Base-by-base conservation (phyloP, 345 rosid species). In the Eucalyptus rudis region DNA sequence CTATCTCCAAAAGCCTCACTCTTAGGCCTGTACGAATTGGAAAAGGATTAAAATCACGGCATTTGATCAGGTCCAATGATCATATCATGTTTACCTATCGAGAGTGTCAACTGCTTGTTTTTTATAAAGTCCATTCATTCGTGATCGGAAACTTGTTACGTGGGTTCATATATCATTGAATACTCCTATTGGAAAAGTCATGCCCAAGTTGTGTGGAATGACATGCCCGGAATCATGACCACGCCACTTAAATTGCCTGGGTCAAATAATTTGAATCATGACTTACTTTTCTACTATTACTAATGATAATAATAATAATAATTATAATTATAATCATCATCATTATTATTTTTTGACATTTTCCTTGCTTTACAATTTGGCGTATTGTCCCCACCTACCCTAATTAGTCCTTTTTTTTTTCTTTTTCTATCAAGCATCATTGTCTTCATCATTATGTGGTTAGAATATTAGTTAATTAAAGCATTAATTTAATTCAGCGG, bases 81-180 rank as follows among this genome's bases (percentile, higher is more conserved):
- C 45, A 19, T 36, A 71, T 20, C 13, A 10, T 20, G 14, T 36
- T 19, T 52, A 17, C 5, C 13, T 36, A 2, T 71, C 8, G 1
- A 3, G 12, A 5, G 0, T 36, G 27, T 5, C 2, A 6, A 12
- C 8, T 7, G 6, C 83, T 36, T 0, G 0, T 71, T 13, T 1
- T 1, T 36, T 36, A 36, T 36, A 19, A 36, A 71, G 14, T 10
- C 1, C 5, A 0, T 64, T n/a, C 36, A 15, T 64, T n/a, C 1
- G 1, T 14, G 10, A 64, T n/a, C 0, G 5, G 33, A 29, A 62
- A 27, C 33, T 29, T 0, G 22, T n/a, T 1, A 66, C 33, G 0
- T 5, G 47, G 0, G 15, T 20, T 36, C 1, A 3, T 2, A 20
- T 76, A 20, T 20, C 0, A 22, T 6, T 2, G 27, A 76, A 5